Percentiles rank a stretch among this genome's conserved stretches.
phyloP scores from a whole-genome alignment of 2,329 filamentous ascomycete species.

The Colletotrichum lupini region DNA sequence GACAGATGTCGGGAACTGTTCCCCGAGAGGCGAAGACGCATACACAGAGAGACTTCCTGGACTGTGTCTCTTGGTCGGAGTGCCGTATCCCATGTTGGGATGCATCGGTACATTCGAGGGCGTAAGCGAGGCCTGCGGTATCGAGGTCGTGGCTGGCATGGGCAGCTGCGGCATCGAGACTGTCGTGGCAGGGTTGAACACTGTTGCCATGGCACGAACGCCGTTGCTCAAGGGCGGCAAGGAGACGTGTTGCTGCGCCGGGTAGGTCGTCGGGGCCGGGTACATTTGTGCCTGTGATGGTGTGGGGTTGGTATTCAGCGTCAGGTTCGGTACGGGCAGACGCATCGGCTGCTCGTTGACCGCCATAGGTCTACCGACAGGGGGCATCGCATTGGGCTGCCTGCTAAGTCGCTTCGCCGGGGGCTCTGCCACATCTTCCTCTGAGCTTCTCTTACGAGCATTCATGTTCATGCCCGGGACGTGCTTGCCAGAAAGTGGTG shows the following conservation, averaged over 20 bases:
- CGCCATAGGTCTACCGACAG: constrained; percentile 20
- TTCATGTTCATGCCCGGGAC: constrained; percentile 52
- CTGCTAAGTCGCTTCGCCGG: constrained; percentile 63
- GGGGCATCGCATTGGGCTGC: constrained; percentile 39
- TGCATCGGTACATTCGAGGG: constrained; percentile 38
- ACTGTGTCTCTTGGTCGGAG: constrained; percentile 65
- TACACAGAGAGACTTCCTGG: constrained; percentile 64
- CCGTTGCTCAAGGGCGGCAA: constrained; percentile 71
- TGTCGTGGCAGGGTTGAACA: constrained; percentile 65
- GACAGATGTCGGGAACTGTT: constrained; percentile 65
- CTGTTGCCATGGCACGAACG: constrained; percentile 80
- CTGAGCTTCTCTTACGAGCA: constrained; percentile 62
- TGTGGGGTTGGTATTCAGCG: constrained; percentile 64
- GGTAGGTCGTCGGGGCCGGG: constrained; percentile 51
- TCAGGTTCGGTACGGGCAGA: constrained; percentile 78
- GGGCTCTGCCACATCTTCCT: constrained; percentile 62
- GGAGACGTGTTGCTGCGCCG: constrained; percentile 61
- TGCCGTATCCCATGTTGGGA: constrained; percentile 54
- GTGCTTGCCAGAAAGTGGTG: constrained; percentile 59
- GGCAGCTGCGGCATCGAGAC: constrained; percentile 37
- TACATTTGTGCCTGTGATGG: constrained; percentile 44
- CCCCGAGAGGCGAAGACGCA: constrained; percentile 76
- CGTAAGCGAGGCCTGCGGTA: constrained; percentile 34
- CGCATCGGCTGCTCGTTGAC: constrained; percentile 52
- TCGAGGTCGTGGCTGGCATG: constrained; percentile 29